A percentile compares a stretch with the other conserved stretches of the same genome.
These are phyloP conservation scores for Pyrenochaeta sp. DNA, from an alignment of 2,329 filamentous ascomycete genomes.

Conservation along the genomic window DNA sequence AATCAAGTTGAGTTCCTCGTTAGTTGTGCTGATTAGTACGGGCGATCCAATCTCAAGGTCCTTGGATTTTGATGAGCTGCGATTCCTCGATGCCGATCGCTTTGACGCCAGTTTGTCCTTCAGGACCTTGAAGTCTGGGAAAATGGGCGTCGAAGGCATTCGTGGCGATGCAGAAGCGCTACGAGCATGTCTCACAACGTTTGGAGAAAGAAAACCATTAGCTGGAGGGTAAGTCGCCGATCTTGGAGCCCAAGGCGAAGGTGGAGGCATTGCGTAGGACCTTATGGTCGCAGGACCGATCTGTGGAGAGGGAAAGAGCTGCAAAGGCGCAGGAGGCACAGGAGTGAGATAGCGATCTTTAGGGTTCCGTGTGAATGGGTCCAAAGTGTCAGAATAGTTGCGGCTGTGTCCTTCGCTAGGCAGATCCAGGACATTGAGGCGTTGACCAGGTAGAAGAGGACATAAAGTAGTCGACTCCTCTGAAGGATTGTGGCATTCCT, in stretches of 20 bases:
- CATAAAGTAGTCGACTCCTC: constrained; percentile 80
- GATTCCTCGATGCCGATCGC: constrained; percentile 31
- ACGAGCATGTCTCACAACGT: constrained; percentile 35
- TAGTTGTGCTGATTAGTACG: constrained; percentile 42
- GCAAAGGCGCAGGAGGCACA: constrained; percentile 58
- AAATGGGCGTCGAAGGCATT: constrained; percentile 35
- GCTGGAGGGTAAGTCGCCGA: constrained; percentile 41
- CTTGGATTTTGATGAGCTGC: constrained; percentile 31
- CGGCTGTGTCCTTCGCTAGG: constrained; percentile 71
- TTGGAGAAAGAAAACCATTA: constrained; percentile 31
- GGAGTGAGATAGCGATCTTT: constrained; percentile 78
- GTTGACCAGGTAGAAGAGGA: constrained; percentile 86
- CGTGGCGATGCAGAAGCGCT: constrained; percentile 43
- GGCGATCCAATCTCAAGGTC: constrained; percentile 45
- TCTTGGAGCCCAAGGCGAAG: constrained; percentile 31
- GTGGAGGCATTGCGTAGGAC: constrained; percentile 25
- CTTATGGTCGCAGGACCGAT: constrained; percentile 25
- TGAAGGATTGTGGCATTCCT: constrained; percentile 77
- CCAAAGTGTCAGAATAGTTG: constrained; percentile 72
- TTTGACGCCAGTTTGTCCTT: constrained; percentile 44
- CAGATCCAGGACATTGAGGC: constrained; percentile 83
- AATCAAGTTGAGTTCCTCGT: constrained; percentile 38
- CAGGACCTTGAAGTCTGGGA: constrained; percentile 41
- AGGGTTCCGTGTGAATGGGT: constrained; percentile 80
- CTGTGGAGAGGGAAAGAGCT: constrained; percentile 27